Conservation (phyloP, 1,139 yeast genomes). For the Magnusiomyces suaveolens region DNA sequence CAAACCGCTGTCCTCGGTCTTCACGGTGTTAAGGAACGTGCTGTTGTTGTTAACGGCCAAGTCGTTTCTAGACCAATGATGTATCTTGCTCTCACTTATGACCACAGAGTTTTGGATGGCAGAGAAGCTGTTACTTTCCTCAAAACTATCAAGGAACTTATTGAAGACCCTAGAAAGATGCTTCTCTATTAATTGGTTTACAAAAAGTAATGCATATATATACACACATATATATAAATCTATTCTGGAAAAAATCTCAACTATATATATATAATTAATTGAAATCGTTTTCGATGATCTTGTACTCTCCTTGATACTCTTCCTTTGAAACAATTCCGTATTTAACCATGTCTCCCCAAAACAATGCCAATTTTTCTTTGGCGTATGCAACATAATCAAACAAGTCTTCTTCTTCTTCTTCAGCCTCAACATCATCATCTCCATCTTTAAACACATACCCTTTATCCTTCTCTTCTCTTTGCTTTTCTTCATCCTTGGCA, state of each 20-base stretch:
- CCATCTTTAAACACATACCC: slow-evolving; percentile 26
- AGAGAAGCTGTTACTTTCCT: slow-evolving; percentile 98
- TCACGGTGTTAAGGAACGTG: slow-evolving; percentile 96
- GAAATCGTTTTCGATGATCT: slow-evolving; percentile 14
- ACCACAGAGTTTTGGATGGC: slow-evolving; percentile 96
- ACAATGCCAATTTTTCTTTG: slow-evolving; percentile 59
- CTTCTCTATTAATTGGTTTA: slow-evolving; percentile 46
- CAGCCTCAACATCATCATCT: slow-evolving; percentile 21
- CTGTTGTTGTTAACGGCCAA: slow-evolving; percentile 93
- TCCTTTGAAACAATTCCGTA: slow-evolving; percentile 41
- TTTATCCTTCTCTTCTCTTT: slow-evolving; percentile 20
- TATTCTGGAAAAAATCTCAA: background rate
- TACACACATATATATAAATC: background rate
- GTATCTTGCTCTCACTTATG: slow-evolving; percentile 97
- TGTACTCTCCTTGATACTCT: slow-evolving; percentile 23
- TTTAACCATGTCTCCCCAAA: slow-evolving; percentile 64
- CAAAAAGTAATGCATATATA: background rate
- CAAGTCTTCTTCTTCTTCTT: slow-evolving; percentile 48
- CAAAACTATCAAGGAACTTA: slow-evolving; percentile 89
- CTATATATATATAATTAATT: background rate
- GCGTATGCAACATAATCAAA: slow-evolving; percentile 75
- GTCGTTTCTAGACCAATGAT: slow-evolving; percentile 98
- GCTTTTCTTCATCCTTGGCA: slow-evolving; percentile 21
- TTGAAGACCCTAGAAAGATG: slow-evolving; percentile 99
- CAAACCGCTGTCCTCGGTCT: slow-evolving; percentile 97